These are phyloP conservation scores for Komagataella kurtzmanii DNA, from an alignment of 805 yeast genomes.

Conservation along the genomic window DNA sequence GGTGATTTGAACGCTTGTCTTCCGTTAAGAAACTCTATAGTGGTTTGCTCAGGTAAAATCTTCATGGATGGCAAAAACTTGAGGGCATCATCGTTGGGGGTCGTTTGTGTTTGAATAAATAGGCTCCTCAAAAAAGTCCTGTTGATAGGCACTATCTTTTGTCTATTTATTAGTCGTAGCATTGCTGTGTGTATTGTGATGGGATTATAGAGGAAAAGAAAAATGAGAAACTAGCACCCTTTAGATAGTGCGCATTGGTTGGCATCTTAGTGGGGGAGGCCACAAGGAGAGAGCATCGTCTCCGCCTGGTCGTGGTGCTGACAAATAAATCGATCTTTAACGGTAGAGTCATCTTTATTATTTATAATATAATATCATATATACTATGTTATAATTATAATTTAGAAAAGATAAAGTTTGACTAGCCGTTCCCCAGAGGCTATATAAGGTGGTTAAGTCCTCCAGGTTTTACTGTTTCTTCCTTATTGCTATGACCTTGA, in stretches of 20 bases:
- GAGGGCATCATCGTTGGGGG: constrained; percentile 79
- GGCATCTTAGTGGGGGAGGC: not conserved
- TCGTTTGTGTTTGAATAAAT: constrained; percentile 71
- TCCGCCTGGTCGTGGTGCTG: not conserved
- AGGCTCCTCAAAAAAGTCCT: constrained; percentile 10
- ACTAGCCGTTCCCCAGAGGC: not conserved
- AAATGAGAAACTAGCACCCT: not conserved
- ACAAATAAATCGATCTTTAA: not conserved
- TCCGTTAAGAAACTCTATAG: constrained; percentile 62
- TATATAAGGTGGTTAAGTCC: not conserved
- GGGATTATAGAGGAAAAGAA: not conserved
- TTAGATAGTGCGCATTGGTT: not conserved
- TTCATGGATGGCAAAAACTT: constrained; percentile 69
- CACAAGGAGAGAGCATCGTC: not conserved
- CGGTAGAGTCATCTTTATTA: not conserved
- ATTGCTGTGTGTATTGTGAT: not conserved
- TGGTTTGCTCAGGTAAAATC: constrained; percentile 50
- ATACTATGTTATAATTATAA: no score
- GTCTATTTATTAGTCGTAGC: not conserved
- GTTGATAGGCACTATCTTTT: not conserved
- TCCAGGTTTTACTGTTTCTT: not conserved
- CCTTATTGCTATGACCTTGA: not conserved
- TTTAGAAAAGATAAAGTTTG: not conserved
- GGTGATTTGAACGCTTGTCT: constrained; percentile 70
- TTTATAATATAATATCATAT: no score